phyloP scores from a whole-genome alignment of 306 rosid species.

The Acacia acuminata region DNA sequence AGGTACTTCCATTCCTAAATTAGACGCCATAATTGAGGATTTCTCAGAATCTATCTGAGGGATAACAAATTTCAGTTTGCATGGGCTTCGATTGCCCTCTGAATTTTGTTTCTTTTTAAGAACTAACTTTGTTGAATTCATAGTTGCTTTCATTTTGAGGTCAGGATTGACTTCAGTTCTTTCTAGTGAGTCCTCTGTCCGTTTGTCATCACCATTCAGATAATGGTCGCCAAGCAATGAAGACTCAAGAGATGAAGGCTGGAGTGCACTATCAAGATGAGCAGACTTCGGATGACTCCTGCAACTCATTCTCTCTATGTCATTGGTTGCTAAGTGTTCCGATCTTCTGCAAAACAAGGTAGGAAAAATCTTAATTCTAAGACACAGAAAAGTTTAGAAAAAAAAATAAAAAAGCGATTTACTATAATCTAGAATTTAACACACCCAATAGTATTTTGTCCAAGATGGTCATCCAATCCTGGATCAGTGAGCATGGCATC shows the following conservation, averaged over 20 bases:
- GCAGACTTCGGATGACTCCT: slow-evolving; percentile 32
- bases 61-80: slow-evolving; percentile 44
- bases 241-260: slow-evolving; percentile 39
- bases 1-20: slow-evolving; percentile 31
- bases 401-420: slow-evolving; percentile 5
- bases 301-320: slow-evolving; percentile 30
- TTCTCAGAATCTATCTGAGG: slow-evolving; percentile 39
- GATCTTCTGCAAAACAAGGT: slow-evolving; percentile 49
- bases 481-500: slow-evolving; percentile 39
- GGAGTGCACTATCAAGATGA: slow-evolving; percentile 35
- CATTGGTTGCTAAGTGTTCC: slow-evolving; percentile 32
- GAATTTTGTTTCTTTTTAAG: slow-evolving; percentile 51
- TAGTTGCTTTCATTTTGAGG: slow-evolving; percentile 54
- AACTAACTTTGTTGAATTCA: slow-evolving; percentile 47
- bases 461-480: slow-evolving; percentile 42
- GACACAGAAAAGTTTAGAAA: neutral
- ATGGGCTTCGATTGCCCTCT: slow-evolving; percentile 36
- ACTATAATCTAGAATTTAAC: slow-evolving; percentile 27
- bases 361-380: slow-evolving; percentile 24
- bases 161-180: slow-evolving; percentile 38
- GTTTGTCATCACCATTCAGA: slow-evolving; percentile 29
- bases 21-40: slow-evolving; percentile 39
- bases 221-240: slow-evolving; percentile 28
- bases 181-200: slow-evolving; percentile 33
- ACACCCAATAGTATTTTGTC: slow-evolving; percentile 45